These are phyloP conservation scores for Psidium guajava DNA, from an alignment of 345 rosid species.

Conservation along the genomic window DNA sequence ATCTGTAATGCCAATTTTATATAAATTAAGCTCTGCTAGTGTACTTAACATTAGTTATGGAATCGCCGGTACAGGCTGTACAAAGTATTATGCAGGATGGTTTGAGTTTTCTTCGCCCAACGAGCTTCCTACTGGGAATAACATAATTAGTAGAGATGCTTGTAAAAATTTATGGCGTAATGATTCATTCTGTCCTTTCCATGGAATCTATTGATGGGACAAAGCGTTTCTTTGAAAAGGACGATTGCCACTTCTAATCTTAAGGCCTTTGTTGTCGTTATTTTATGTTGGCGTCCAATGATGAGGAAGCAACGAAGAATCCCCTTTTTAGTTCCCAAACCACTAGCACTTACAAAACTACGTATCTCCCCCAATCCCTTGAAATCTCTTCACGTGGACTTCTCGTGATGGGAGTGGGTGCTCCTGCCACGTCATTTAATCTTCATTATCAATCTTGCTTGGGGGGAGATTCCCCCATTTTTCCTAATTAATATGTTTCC, in stretches of 20 bases:
- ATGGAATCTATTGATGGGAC: neutral
- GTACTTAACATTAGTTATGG: neutral
- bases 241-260: neutral
- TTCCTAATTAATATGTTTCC: neutral
- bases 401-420: conserved; percentile 33
- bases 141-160: neutral
- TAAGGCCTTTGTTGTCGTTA: neutral
- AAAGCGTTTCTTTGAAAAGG: neutral
- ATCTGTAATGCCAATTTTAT: neutral
- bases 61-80: too few relatives aligned
- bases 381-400: conserved; percentile 45
- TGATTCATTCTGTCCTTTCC: neutral
- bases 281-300: neutral
- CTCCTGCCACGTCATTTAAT: neutral
- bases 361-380: neutral
- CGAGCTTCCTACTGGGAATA: neutral
- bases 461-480: neutral
- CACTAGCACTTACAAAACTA: neutral
- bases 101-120: neutral
- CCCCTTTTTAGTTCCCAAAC: neutral
- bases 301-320: neutral
- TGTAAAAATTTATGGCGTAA: neutral
- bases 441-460: neutral
- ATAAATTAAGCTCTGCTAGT: neutral
- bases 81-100: neutral